These are phyloP conservation scores for Brassica balearica DNA, from an alignment of 441 rosid genomes.

Conservation along the genomic window DNA sequence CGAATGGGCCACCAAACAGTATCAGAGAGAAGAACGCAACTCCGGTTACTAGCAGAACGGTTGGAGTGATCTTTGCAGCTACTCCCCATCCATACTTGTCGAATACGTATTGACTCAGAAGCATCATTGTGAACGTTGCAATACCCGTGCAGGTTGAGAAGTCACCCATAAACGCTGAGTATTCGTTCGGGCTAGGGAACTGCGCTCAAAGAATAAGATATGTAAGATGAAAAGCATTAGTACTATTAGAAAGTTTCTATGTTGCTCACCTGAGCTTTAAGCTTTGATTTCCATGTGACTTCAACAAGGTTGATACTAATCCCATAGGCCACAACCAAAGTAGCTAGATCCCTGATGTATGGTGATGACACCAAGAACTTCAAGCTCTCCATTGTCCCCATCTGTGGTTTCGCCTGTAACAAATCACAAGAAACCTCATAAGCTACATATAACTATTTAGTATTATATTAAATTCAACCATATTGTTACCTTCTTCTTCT, in stretches of 20 bases:
- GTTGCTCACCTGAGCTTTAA: neutral
- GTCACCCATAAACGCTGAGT: slow-evolving; percentile 94
- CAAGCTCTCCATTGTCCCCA: neutral
- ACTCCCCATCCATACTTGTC: slow-evolving; percentile 39
- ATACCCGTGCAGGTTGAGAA: slow-evolving; percentile 49
- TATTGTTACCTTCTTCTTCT: neutral
- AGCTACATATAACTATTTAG: too few relatives aligned
- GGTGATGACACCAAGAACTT: neutral
- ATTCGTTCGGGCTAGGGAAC: slow-evolving; percentile 97
- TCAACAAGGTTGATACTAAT: neutral
- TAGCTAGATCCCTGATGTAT: neutral
- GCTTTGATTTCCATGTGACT: neutral
- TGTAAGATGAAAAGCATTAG: too few relatives aligned
- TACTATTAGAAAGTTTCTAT: neutral
- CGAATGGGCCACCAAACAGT: slow-evolving; percentile 70
- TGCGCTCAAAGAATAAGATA: slow-evolving; percentile 32
- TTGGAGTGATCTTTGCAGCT: slow-evolving; percentile 46
- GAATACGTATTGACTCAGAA: slow-evolving; percentile 79
- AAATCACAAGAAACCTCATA: neutral
- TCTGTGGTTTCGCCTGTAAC: neutral
- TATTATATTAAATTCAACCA: too few relatives aligned
- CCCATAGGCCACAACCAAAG: neutral
- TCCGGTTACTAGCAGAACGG: slow-evolving; percentile 81
- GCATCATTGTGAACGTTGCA: slow-evolving; percentile 90
- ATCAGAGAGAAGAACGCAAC: slow-evolving; percentile 85